Percentiles rank a stretch among this genome's conserved stretches.
phyloP scores from a whole-genome alignment of 2,329 filamentous ascomycete species.

The Samsoniella hepiali region DNA sequence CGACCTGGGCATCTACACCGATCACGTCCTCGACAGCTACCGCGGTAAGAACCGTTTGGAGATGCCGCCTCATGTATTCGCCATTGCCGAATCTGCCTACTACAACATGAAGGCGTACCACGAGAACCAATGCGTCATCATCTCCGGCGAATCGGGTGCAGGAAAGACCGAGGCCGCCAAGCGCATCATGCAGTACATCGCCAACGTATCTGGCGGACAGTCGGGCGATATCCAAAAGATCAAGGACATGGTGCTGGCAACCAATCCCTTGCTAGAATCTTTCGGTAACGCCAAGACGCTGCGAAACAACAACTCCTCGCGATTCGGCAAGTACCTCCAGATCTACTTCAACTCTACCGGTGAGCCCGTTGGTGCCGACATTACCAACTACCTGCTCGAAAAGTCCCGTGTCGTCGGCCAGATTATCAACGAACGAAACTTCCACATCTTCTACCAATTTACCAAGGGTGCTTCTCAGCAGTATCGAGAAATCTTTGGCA shows the following conservation, averaged over 20 bases:
- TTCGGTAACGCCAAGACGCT: slow-evolving; percentile 98
- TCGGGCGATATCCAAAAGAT: slow-evolving; percentile 90
- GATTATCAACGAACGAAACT: slow-evolving; percentile 93
- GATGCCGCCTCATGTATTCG: slow-evolving; percentile 93
- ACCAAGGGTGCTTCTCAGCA: slow-evolving; percentile 87
- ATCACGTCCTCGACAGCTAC: slow-evolving; percentile 88
- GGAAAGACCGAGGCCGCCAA: slow-evolving; percentile 99
- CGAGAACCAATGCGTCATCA: slow-evolving; percentile 99
- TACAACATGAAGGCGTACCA: slow-evolving; percentile 99
- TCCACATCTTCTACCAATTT: slow-evolving; percentile 99
- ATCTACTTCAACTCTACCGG: slow-evolving; percentile 91
- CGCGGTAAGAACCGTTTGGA: slow-evolving; percentile 96
- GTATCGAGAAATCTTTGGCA: slow-evolving; percentile 82
- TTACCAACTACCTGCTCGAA: slow-evolving; percentile 96
- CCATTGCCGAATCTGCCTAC: slow-evolving; percentile 92
- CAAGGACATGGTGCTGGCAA: slow-evolving; percentile 99
- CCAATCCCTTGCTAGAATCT: slow-evolving; percentile 92
- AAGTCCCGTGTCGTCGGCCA: slow-evolving; percentile 94
- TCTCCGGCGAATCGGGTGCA: slow-evolving; percentile 95
- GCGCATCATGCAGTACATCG: slow-evolving; percentile 99
- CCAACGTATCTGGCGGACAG: slow-evolving; percentile 84
- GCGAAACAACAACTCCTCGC: slow-evolving; percentile 97
- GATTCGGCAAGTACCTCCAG: slow-evolving; percentile 97
- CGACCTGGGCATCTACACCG: slow-evolving; percentile 97
- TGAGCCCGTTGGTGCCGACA: slow-evolving; percentile 92